These are phyloP conservation scores for Echeveria elegans DNA, from an alignment of 164 flowering plant genomes.

Conservation along the genomic window DNA sequence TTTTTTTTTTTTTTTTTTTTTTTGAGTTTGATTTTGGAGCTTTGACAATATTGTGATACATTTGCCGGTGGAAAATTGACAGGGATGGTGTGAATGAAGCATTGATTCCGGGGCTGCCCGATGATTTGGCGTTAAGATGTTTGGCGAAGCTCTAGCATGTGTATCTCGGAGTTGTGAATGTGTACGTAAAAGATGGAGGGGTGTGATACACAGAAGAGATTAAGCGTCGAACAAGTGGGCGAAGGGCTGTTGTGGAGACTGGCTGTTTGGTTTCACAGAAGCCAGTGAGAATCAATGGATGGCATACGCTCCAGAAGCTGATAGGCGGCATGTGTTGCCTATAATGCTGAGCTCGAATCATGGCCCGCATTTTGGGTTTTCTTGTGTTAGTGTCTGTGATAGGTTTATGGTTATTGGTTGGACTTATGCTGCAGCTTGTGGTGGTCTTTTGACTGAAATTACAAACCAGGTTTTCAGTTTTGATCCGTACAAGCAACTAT, in stretches of 20 bases:
- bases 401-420: too few species aligned
- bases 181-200: conserved; percentile 2
- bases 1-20: background rate
- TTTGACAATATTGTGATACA: background rate
- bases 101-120: conserved; percentile 3
- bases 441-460: too few species aligned
- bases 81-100: conserved; percentile 3
- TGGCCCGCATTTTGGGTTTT: background rate
- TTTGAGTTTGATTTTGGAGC: background rate
- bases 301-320: background rate
- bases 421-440: too few species aligned
- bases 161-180: background rate
- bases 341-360: background rate
- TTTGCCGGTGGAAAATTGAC: background rate
- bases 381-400: too few species aligned
- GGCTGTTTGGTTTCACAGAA: background rate
- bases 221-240: background rate
- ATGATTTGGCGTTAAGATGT: too few species aligned
- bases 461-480: background rate
- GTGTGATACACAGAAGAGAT: background rate
- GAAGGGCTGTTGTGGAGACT: too few species aligned
- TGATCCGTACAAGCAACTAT: background rate
- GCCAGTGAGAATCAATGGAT: background rate
- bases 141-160: background rate
- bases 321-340: too few species aligned